phyloP scores from a whole-genome alignment of 495 filamentous ascomycete genomes.

The Aeminium ludgeri region DNA sequence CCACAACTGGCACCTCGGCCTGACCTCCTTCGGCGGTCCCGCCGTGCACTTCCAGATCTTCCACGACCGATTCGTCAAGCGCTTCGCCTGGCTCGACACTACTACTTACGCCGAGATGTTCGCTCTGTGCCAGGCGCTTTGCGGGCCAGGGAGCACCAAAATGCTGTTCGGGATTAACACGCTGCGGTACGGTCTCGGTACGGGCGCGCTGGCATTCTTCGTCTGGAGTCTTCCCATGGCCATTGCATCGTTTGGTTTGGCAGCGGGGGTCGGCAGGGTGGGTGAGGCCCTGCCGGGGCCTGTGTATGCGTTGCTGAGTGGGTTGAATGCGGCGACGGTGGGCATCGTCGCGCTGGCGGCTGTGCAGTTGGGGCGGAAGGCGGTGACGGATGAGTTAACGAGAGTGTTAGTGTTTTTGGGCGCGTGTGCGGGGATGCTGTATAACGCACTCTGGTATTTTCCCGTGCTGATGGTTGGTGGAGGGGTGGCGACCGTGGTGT shows the following conservation, averaged over 20 bases:
- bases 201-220: constrained; percentile 47
- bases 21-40: constrained; percentile 47
- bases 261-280: constrained; percentile 49
- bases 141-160: constrained; percentile 64
- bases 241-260: constrained; percentile 56
- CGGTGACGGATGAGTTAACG: constrained; percentile 56
- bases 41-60: constrained; percentile 20
- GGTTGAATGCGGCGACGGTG: constrained; percentile 62
- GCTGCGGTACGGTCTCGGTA: constrained; percentile 44
- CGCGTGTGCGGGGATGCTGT: constrained; percentile 51
- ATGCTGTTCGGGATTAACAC: constrained; percentile 61
- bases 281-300: constrained; percentile 40
- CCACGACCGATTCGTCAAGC: constrained; percentile 48
- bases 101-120: constrained; percentile 73
- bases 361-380: constrained; percentile 54
- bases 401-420: constrained; percentile 53
- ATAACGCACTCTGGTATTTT: constrained; percentile 73
- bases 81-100: constrained; percentile 54
- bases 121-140: constrained; percentile 57
- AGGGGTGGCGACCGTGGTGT: constrained; percentile 36
- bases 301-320: constrained; percentile 61
- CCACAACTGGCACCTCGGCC: constrained; percentile 44
- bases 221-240: constrained; percentile 67
- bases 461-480: constrained; percentile 52
- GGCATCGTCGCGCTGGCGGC: constrained; percentile 67